A percentile compares a stretch with the other conserved stretches of the same genome.
phyloP scores from a whole-genome alignment of 495 filamentous ascomycete species.

The Aspergillus homomorphus region DNA sequence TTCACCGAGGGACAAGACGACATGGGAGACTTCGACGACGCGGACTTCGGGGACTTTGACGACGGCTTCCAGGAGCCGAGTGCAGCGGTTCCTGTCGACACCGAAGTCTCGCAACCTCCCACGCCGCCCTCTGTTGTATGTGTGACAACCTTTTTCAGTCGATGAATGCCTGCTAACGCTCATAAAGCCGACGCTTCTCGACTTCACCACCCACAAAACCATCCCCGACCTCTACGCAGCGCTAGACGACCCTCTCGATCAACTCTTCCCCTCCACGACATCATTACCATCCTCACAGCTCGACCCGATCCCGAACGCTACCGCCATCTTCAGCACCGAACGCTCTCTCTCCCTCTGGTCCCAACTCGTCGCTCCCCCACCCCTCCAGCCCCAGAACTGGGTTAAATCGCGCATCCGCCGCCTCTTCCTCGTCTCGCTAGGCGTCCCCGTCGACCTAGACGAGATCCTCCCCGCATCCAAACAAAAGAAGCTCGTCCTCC shows the following conservation, averaged over 20 bases:
- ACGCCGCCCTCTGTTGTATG: conserved; percentile 50
- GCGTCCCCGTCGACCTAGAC: conserved; percentile 93
- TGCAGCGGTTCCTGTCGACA: conserved; percentile 31
- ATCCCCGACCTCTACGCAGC: conserved; percentile 45
- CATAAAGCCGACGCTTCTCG: conserved; percentile 63
- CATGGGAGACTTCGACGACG: conserved; percentile 66
- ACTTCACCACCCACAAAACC: conserved; percentile 62
- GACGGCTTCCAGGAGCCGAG: conserved; percentile 73
- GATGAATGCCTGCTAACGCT: neutral
- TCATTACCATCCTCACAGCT: conserved; percentile 41
- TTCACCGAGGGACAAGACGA: conserved; percentile 77
- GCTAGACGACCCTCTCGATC: conserved; percentile 51
- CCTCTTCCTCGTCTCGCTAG: conserved; percentile 92
- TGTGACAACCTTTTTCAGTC: conserved; percentile 13
- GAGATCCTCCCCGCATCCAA: conserved; percentile 95
- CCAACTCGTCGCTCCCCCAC: conserved; percentile 90
- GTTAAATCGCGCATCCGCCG: conserved; percentile 93
- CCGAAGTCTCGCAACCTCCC: conserved; percentile 35
- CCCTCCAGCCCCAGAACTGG: conserved; percentile 96
- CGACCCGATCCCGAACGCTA: conserved; percentile 41
- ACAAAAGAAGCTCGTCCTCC: conserved; percentile 95
- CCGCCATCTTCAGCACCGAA: conserved; percentile 54
- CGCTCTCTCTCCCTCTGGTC: conserved; percentile 89
- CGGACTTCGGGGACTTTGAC: conserved; percentile 89
- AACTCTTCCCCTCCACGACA: conserved; percentile 52